Evolutionary conservation across 805 yeast genomes (phyloP), one percentile per base, ranked within the genome.

Genomic region (Candida montana): DNA sequence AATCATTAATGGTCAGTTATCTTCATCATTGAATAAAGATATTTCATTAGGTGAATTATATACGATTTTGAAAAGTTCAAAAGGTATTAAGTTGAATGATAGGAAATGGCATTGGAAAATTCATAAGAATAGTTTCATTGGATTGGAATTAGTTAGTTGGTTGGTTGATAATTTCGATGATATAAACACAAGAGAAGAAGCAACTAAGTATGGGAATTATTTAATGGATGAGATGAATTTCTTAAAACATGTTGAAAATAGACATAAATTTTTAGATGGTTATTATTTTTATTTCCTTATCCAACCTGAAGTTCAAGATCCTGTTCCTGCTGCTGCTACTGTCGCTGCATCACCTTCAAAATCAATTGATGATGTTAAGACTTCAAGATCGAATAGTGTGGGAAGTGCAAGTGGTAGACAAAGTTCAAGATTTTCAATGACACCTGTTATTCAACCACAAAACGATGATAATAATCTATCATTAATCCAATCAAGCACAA

Each of bases 51-150:
- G 59, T 0, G 76, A 71, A 17, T 60, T 91, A 21, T 83, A 89
- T 0, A 64, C 64, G 3, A 86, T 82, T 41, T 58, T 91, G 37
- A 95, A 83, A 52, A 74, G 82, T 5, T 68, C 72, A 1, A 69
- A 72, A 35, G 90, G 89, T 8, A 63, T 91, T 7, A 71, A 69
- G 17, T 67, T 93, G 29, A 79, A 75, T 1, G 95, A 88, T 52
- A 70, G 97, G 51, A 75, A 81, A 27, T 91, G 99, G 99, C 98
- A 91, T 60, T 79, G 90, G 77, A 80, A 79, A 47, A 66, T 75
- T 4, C 95, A 87, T 57, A 68, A 72, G 21, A 76, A 83, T 47
- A 84, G 95, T 62, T 88, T 91, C 55, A 59, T 87, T 19, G 98
- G 98, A 0, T 77, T 81, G 47, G 96, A 88, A 40, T 68, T 88